Conservation (phyloP, 2,329 filamentous ascomycete genomes). For the Diplodia sapinea region DNA sequence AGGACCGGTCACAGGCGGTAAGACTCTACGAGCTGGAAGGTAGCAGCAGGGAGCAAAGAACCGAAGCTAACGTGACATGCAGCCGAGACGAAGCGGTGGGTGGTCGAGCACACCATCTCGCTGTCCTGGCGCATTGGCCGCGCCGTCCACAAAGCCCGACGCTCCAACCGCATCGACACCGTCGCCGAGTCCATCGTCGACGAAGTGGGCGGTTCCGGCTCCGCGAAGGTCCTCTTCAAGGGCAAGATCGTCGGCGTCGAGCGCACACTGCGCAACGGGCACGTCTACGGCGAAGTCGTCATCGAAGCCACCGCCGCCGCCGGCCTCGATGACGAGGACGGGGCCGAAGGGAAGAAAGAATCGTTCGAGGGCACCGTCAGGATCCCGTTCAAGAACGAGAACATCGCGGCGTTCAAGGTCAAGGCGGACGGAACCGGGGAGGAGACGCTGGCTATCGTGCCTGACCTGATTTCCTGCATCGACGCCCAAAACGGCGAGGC, state of each 20-base stretch:
- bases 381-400: constrained; percentile 42
- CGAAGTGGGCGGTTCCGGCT: constrained; percentile 48
- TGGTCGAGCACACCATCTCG: constrained; percentile 48
- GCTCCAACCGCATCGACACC: constrained; percentile 45
- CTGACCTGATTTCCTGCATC: constrained; percentile 56
- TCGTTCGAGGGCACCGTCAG: constrained; percentile 27
- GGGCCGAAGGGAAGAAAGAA: not conserved
- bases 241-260: constrained; percentile 55
- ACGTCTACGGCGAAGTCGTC: constrained; percentile 52
- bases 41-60: not conserved
- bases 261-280: constrained; percentile 49
- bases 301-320: constrained; percentile 38
- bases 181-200: constrained; percentile 50
- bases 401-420: constrained; percentile 37
- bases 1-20: constrained; percentile 45
- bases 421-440: constrained; percentile 44
- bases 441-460: constrained; percentile 43
- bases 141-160: constrained; percentile 44
- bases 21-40: not conserved
- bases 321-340: not conserved
- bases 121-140: constrained; percentile 49
- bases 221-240: constrained; percentile 51
- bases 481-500: constrained; percentile 56
- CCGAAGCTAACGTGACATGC: constrained; percentile 10
- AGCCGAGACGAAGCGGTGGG: constrained; percentile 45